Conservation (phyloP, 2,329 filamentous ascomycete genomes). For the Chaetomium globosum region DNA sequence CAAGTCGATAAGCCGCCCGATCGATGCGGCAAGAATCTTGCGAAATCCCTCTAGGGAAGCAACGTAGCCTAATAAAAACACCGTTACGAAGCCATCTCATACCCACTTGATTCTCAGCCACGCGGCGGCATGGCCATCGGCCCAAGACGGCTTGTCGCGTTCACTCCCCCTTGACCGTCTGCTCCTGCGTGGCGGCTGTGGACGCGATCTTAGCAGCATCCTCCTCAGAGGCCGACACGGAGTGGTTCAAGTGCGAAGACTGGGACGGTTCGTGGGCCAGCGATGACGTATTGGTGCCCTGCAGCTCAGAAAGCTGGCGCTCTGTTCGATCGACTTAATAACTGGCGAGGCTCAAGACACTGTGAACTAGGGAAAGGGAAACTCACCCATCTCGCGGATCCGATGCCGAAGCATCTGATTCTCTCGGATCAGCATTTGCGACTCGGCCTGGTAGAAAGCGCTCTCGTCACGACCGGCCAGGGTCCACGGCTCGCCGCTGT, state of each 20-base stretch:
- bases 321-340: slow-evolving; percentile 43
- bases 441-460: slow-evolving; percentile 81
- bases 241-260: slow-evolving; percentile 53
- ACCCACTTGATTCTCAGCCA: too few relatives aligned
- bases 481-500: slow-evolving; percentile 60
- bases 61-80: background rate
- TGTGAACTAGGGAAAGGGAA: background rate
- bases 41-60: slow-evolving; percentile 5
- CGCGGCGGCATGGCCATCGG: background rate
- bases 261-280: slow-evolving; percentile 53
- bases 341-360: background rate
- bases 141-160: background rate
- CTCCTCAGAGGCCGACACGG: slow-evolving; percentile 51
- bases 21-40: background rate
- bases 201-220: slow-evolving; percentile 31
- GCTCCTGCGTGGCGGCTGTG: slow-evolving; percentile 2
- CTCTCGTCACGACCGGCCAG: slow-evolving; percentile 71
- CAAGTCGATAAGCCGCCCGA: background rate
- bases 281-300: slow-evolving; percentile 39
- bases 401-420: slow-evolving; percentile 80
- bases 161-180: background rate
- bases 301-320: slow-evolving; percentile 54
- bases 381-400: slow-evolving; percentile 70
- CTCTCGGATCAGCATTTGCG: slow-evolving; percentile 73
- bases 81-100: too few relatives aligned